Conservation (phyloP, 495 filamentous ascomycete species). For the Hypoxylon perforatum region DNA sequence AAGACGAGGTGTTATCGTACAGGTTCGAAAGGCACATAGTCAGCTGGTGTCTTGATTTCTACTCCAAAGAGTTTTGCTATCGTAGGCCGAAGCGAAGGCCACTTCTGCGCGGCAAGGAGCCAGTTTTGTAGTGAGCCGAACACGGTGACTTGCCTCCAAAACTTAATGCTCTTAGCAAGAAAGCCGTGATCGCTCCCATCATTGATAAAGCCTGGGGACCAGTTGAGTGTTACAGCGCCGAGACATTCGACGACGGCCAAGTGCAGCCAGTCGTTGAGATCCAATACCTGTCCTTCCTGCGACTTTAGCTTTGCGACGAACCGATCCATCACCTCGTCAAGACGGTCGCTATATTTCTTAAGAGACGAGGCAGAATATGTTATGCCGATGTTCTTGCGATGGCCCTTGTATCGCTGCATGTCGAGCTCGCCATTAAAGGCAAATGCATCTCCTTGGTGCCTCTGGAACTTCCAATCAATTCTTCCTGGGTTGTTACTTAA, state of each 20-base stretch:
- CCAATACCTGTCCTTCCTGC: constrained; percentile 45
- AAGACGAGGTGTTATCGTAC: constrained; percentile 5
- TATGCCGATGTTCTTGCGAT: constrained; percentile 53
- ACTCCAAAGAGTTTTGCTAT: constrained; percentile 23
- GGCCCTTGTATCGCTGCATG: constrained; percentile 51
- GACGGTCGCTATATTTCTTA: constrained; percentile 46
- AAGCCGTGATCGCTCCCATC: constrained; percentile 50
- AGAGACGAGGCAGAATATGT: constrained; percentile 50
- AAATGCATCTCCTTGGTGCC: constrained; percentile 25
- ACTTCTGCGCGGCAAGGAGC: constrained; percentile 20
- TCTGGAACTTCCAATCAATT: constrained; percentile 25
- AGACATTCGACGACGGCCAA: constrained; percentile 56
- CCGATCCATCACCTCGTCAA: constrained; percentile 47
- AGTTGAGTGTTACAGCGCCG: constrained; percentile 52
- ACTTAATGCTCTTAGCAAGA: constrained; percentile 46
- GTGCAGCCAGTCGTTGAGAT: constrained; percentile 57
- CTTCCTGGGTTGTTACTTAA: constrained; percentile 16
- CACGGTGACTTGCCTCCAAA: constrained; percentile 51
- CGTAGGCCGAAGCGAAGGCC: constrained; percentile 12
- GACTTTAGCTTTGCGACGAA: constrained; percentile 39
- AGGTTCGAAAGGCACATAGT: constrained; percentile 20
- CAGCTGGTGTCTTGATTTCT: constrained; percentile 13
- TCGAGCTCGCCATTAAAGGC: constrained; percentile 46
- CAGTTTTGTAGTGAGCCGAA: constrained; percentile 41
- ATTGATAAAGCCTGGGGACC: constrained; percentile 52